Evolutionary conservation across 192 early-diverging fungal species (phyloP), one percentile per base, ranked within the genome.

Genomic region (Coemansia sp.): DNA sequence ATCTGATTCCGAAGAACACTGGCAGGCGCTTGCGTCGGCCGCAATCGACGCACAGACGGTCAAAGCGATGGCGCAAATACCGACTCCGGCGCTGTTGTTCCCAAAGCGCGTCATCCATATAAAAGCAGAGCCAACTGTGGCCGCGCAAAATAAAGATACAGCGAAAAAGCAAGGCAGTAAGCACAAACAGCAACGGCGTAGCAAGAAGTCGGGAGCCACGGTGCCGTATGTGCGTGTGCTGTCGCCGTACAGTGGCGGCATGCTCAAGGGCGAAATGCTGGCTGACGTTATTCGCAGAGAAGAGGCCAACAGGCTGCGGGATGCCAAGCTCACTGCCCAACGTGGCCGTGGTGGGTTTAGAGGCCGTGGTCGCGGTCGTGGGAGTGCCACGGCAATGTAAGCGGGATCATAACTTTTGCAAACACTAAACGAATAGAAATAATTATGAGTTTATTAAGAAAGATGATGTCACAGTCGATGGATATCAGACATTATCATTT

Each of bases 1-100:
- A 53, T 74, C 72, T 1, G 78, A 80, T 22, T 68, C 72, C 22
- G 78, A 80, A 53, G 78, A 80, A 61, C 72, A 80, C 61, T 68
- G 78, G 78, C 61, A 29, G 37, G 50, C 59, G 32, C 51, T 80
- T 18, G 43, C 57, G 2, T 50, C 78, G 12, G 78, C 69, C 7
- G 78, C 68, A 13, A 65, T 74, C 3, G 78, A 80, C 22, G 61
- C 72, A 12, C 54, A 68, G 19, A 43, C 60, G 32, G 57, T 80
- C 20, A 29, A 48, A 8, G 54, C 37, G 1, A 58, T 66, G 58
- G 52, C 72, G 2, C 43, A 43, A 38, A 61, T 71, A 22, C 78
- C 78, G 12, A 47, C 65, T 13, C 72, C 72, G 3, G 68, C 71
- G 0, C 29, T 80, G 62, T 65, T 29, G 38, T 74, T 66, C 29